Evolutionary conservation across 352 stramenopile species (phyloP).

Genomic region (Globisporangium spinosum): DNA sequence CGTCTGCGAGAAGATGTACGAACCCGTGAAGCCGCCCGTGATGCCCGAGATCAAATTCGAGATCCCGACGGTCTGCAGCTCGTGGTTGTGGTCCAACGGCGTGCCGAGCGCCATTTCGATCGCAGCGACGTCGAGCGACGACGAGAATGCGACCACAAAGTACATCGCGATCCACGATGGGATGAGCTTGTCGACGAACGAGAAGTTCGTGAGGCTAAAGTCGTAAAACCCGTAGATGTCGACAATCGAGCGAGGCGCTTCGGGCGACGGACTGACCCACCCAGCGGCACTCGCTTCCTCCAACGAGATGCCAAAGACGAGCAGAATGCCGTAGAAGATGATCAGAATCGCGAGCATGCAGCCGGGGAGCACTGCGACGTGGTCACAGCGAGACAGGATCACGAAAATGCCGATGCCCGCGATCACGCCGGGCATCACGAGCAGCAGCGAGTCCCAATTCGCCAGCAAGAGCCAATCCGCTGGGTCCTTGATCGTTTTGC

Average conservation of each 20-base stretch:
- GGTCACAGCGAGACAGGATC: slow-evolving; percentile 73
- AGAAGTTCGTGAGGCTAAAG: slow-evolving; percentile 55
- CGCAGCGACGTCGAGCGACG: slow-evolving; percentile 95
- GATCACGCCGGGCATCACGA: slow-evolving; percentile 85
- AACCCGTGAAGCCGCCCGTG: slow-evolving; percentile 96
- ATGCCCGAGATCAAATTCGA: slow-evolving; percentile 96
- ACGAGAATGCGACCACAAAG: slow-evolving; percentile 97
- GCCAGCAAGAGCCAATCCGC: slow-evolving; percentile 82
- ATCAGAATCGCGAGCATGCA: slow-evolving; percentile 88
- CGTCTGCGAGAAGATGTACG: slow-evolving; percentile 99
- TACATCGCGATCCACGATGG: slow-evolving; percentile 96
- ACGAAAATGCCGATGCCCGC: slow-evolving; percentile 83
- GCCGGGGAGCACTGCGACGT: slow-evolving; percentile 80
- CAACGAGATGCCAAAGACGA: slow-evolving; percentile 63
- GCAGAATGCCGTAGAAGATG: slow-evolving; percentile 81
- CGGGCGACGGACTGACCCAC: slow-evolving; percentile 89
- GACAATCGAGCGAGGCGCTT: slow-evolving; percentile 46
- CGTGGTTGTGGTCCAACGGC: slow-evolving; percentile 94
- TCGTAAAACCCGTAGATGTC: slow-evolving; percentile 85
- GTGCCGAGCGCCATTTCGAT: slow-evolving; percentile 95
- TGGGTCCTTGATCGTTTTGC: slow-evolving; percentile 86
- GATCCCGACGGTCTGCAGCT: slow-evolving; percentile 93
- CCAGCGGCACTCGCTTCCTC: slow-evolving; percentile 88
- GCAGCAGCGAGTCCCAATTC: slow-evolving; percentile 65
- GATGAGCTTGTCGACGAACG: slow-evolving; percentile 63